These are phyloP conservation scores for Boletellus ananas DNA, from an alignment of 768 basidiomycete species.

Conservation along the genomic window DNA sequence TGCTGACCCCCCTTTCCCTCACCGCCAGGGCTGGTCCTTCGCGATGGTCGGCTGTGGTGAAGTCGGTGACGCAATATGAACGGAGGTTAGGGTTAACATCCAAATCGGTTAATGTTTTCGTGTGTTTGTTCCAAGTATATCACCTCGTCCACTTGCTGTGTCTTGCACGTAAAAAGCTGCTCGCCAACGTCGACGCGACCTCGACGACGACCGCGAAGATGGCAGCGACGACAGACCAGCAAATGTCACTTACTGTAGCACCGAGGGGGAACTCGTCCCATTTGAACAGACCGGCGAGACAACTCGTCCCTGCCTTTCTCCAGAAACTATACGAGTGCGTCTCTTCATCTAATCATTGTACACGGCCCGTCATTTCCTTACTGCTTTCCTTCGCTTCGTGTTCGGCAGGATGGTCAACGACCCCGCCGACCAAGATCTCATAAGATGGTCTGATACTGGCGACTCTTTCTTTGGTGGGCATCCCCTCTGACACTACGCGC, in stretches of 20 bases:
- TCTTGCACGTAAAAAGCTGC: slow-evolving; percentile 3
- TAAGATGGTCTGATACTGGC: slow-evolving; percentile 87
- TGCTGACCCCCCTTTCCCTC: too few relatives aligned
- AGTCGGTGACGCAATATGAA: slow-evolving; percentile 2
- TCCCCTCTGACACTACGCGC: background rate
- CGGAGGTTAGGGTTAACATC: background rate
- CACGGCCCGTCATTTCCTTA: slow-evolving; percentile 8
- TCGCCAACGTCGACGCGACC: slow-evolving; percentile 1
- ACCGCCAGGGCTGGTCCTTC: too few relatives aligned
- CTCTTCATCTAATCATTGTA: slow-evolving; percentile 11
- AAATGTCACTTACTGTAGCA: slow-evolving; percentile 53
- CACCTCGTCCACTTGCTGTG: slow-evolving; percentile 16
- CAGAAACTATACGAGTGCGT: slow-evolving; percentile 89
- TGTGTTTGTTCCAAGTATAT: slow-evolving; percentile 13
- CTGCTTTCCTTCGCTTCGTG: slow-evolving; percentile 1
- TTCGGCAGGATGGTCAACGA: slow-evolving; percentile 85
- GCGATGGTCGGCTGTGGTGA: too few relatives aligned
- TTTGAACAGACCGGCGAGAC: slow-evolving; percentile 44
- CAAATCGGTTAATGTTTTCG: slow-evolving; percentile 1
- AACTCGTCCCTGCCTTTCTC: slow-evolving; percentile 75
- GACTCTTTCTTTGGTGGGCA: slow-evolving; percentile 85
- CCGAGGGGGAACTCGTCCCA: slow-evolving; percentile 37
- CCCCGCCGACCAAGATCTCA: slow-evolving; percentile 73
- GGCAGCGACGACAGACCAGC: slow-evolving; percentile 50
- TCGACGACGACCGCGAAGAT: slow-evolving; percentile 14